phyloP scores from a whole-genome alignment of 1,284 basidiomycete genomes.

The Pseudozyma sp. region DNA sequence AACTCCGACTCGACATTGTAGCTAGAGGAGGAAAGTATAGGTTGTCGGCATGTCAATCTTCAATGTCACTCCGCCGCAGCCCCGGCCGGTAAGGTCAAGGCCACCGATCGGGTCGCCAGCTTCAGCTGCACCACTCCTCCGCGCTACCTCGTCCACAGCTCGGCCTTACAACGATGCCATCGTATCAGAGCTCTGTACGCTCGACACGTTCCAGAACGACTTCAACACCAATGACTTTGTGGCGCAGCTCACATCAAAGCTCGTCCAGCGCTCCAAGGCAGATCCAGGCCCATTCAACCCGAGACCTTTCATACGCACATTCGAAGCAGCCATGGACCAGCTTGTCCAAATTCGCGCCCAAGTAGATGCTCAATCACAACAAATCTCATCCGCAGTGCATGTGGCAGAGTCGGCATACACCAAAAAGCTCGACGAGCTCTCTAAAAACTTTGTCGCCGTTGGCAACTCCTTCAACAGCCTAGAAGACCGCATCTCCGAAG shows the following conservation, averaged over 20 bases:
- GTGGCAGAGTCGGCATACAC: constrained; percentile 93
- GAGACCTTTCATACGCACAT: constrained; percentile 88
- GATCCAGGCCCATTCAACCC: constrained; percentile 91
- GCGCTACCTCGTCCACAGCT: constrained; percentile 24
- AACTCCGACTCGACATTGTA: neutral
- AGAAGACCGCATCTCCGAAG: constrained; percentile 79
- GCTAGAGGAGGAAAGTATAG: neutral
- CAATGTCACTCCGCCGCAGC: constrained; percentile 33
- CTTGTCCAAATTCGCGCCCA: constrained; percentile 86
- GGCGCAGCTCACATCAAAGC: constrained; percentile 82
- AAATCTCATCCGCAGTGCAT: constrained; percentile 90
- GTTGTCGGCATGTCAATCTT: constrained; percentile 25
- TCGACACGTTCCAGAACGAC: constrained; percentile 79
- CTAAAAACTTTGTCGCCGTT: constrained; percentile 82
- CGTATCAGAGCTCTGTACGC: constrained; percentile 76
- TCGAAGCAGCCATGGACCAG: constrained; percentile 88
- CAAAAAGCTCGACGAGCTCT: constrained; percentile 89
- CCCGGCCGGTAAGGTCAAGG: constrained; percentile 28
- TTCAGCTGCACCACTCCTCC: constrained; percentile 28
- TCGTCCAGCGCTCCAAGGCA: constrained; percentile 83
- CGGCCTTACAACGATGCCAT: constrained; percentile 72
- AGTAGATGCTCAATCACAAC: constrained; percentile 86
- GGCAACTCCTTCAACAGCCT: constrained; percentile 61
- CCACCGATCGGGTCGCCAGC: constrained; percentile 30
- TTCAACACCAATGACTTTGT: constrained; percentile 93